Evolutionary conservation across 352 stramenopile genomes (phyloP).

Genomic region (Peronospora belbahrii): DNA sequence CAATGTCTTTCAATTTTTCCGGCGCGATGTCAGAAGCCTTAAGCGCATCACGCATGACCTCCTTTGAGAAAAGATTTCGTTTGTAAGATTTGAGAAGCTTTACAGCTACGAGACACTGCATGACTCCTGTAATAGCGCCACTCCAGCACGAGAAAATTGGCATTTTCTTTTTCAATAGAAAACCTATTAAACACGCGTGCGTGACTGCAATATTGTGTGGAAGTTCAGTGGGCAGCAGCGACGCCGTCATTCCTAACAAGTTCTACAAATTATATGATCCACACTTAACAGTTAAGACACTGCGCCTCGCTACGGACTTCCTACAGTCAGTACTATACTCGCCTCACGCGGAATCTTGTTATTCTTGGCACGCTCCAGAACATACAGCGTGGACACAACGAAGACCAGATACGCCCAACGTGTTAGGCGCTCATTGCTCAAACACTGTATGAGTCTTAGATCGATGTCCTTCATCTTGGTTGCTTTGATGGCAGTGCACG

Average conservation of each 20-base stretch:
- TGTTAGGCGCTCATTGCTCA: constrained; percentile 26
- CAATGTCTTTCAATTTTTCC: constrained; percentile 29
- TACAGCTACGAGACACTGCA: constrained; percentile 38
- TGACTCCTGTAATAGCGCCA: constrained; percentile 32
- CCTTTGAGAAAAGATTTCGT: constrained; percentile 38
- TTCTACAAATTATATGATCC: constrained; percentile 19
- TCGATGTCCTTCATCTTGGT: constrained; percentile 26
- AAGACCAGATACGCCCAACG: constrained; percentile 40
- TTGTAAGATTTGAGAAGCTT: constrained; percentile 35
- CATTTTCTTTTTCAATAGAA: constrained; percentile 36
- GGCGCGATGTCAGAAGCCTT: constrained; percentile 25
- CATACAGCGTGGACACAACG: constrained; percentile 29
- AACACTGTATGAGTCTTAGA: constrained; percentile 10
- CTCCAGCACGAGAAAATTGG: constrained; percentile 48
- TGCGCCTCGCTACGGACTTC: neutral
- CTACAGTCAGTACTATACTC: constrained; percentile 1
- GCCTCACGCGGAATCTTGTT: constrained; percentile 38
- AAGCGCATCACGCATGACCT: constrained; percentile 34
- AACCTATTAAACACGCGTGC: constrained; percentile 30
- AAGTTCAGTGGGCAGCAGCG: constrained; percentile 42
- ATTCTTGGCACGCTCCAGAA: constrained; percentile 34
- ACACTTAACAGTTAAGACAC: constrained; percentile 3
- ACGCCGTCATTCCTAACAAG: constrained; percentile 33
- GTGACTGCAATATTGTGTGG: constrained; percentile 39
- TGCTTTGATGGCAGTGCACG: neutral